Evolutionary conservation across 2,329 filamentous ascomycete genomes (phyloP), one percentile per base, ranked within the genome.

Genomic region (Pestalotiopsis sp.): DNA sequence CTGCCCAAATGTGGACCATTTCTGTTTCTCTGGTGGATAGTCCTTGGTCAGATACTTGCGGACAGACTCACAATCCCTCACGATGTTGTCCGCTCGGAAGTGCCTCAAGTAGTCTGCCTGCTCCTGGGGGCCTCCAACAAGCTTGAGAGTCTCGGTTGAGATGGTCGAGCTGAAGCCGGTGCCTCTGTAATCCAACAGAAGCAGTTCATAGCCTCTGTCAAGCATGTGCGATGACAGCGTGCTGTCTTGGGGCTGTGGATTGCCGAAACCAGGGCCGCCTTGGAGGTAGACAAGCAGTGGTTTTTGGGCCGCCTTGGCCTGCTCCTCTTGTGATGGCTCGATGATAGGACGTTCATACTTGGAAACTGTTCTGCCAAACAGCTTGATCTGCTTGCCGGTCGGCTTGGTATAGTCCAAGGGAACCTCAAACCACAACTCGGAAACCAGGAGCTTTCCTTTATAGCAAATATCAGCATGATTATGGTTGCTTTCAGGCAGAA

Each of bases 121-220:
- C 68, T 89, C 88, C 60, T 87, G 80, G 1, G 88, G 83, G 69
- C 88, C 87, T 4, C 91, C 92, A 52, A 90, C 86, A 13, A 87
- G 82, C 41, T 87, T 86, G 4, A 98, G 85, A 6, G 91, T 94
- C 9, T 87, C 88, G 9, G 92, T 89, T 1, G 92, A 92, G 57
- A 98, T 88, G 1, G 95, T 92, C 2, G 90, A 92, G 77, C 93
- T 97, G 65, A 97, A 83, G 1, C 95, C 95, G 3, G 94, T 97
- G 13, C 95, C 95, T 65, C 95, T 90, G 78, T 97, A 95, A 79
- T 98, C 95, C n/a, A 98, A 86, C 72, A 92, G 91, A 2, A 98
- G 87, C 60, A 94, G 84, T 79, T 97, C 93, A 76, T 97, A 98
- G 17, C 95, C 95, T 71, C 91, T 91, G 69, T 91, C 89, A 5